Base-by-base conservation (phyloP, 2,329 filamentous ascomycete species). In the Diplodia corticola region DNA sequence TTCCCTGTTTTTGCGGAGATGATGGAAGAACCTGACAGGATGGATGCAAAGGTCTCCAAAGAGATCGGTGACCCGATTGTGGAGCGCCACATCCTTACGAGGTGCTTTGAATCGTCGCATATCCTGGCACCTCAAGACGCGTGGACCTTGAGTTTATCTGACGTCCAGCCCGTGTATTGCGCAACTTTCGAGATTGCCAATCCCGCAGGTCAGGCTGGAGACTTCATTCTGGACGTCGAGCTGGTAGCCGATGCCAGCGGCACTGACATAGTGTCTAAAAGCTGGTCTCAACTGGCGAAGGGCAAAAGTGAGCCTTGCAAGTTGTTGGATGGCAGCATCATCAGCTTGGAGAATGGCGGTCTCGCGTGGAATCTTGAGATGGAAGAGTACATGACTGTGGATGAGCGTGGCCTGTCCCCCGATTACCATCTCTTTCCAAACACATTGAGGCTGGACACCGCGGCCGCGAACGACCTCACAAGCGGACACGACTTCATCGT, bases 281-380 rank as follows among this genome's bases (percentile, higher is more conserved):
- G 55, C 10, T 66, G 64, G 64, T 63, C 24, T 20, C 48, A 26
- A 13, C 7, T 61, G 9, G 28, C 44, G 17, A 28, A 61, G 12
- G n/a, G 22, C 24, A 35, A 48, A 24, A 35, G 2, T 9, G 48
- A 61, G 2, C 33, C 37, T 10, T 37, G 49, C 37, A 54, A n/a
- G 26, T 9, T 66, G 5, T 10, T 63, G 12, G 64, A 66, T 35
- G 55, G 35, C 4, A 66, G 28, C 28, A 46, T 66, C 4, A 17
- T 66, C 10, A 48, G 37, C 17, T 22, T 66, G 2, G 10, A 51
- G 15, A 49, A 61, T 15, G 64, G 40, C 7, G 40, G 64, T 9
- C 48, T 63, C 13, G 46, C 64, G 3, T 66, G 64, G 64, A 48
- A 66, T n/a, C n/a, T 66, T 13, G 55, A 17, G 2, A 48, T 66